Percentiles rank a stretch among this genome's conserved stretches.
These are phyloP conservation scores for Achaetomium macrosporum DNA, from an alignment of 2,329 filamentous ascomycete species.

Conservation along the genomic window DNA sequence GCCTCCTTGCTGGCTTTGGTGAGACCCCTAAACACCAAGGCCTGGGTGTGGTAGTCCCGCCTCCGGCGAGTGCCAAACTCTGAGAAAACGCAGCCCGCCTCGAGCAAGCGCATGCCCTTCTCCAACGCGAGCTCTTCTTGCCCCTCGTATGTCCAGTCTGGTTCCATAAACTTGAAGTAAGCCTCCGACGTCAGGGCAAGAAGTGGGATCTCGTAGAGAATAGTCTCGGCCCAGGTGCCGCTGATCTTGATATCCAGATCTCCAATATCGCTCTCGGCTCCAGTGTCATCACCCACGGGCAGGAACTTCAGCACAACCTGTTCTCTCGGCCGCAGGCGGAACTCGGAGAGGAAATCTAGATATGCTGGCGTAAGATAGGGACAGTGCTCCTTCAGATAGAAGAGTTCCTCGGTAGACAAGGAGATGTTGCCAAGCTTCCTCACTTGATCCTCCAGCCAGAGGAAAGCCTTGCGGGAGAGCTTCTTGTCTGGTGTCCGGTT, in stretches of 20 bases:
- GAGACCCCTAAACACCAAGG: slow-evolving; percentile 84
- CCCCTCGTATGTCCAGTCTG: slow-evolving; percentile 80
- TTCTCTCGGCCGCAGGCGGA: slow-evolving; percentile 72
- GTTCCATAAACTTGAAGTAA: slow-evolving; percentile 96
- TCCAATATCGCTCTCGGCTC: slow-evolving; percentile 61
- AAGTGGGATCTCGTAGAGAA: slow-evolving; percentile 94
- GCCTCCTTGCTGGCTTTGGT: slow-evolving; percentile 69
- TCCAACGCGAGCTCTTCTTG: slow-evolving; percentile 79
- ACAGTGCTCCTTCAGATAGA: slow-evolving; percentile 72
- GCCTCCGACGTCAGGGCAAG: slow-evolving; percentile 89
- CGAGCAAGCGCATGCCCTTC: slow-evolving; percentile 72
- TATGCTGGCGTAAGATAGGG: slow-evolving; percentile 74
- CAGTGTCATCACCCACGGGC: slow-evolving; percentile 49
- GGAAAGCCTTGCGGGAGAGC: slow-evolving; percentile 73
- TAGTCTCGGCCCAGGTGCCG: slow-evolving; percentile 89
- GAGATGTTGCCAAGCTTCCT: slow-evolving; percentile 76
- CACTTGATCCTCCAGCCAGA: slow-evolving; percentile 81
- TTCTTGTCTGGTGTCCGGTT: slow-evolving; percentile 95
- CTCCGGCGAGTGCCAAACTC: slow-evolving; percentile 89
- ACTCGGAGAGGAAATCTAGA: slow-evolving; percentile 72
- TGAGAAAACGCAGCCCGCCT: slow-evolving; percentile 81
- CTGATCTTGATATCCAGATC: slow-evolving; percentile 71
- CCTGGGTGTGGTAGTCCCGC: slow-evolving; percentile 91
- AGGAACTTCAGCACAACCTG: slow-evolving; percentile 70
- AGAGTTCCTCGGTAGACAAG: slow-evolving; percentile 71